phyloP scores from a whole-genome alignment of 75 land plant genomes.

The Picea sitchensis region DNA sequence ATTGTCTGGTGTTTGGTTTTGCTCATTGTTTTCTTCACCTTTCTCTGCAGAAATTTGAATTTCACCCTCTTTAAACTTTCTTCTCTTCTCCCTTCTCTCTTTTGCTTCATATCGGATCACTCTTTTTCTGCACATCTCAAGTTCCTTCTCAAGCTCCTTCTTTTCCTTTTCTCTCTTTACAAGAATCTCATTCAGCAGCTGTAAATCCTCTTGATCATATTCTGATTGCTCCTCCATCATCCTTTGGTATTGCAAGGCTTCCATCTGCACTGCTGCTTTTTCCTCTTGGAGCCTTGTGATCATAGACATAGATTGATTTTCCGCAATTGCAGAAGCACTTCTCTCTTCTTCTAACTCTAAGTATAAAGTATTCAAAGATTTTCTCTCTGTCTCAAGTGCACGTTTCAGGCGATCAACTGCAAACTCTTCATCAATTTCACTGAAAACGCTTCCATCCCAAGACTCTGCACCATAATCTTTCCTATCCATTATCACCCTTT shows the following conservation, averaged over 20 bases:
- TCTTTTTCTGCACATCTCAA: conserved; percentile 49
- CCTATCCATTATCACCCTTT: conserved; percentile 31
- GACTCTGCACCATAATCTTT: conserved; percentile 45
- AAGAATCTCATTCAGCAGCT: conserved; percentile 72
- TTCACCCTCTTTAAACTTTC: conserved; percentile 8
- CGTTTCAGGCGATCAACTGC: conserved; percentile 44
- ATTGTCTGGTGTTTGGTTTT: conserved; percentile 13
- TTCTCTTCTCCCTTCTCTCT: conserved; percentile 33
- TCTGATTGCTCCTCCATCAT: conserved; percentile 86
- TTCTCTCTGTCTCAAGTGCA: conserved; percentile 40
- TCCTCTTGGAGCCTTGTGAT: conserved; percentile 79
- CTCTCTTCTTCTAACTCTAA: conserved; percentile 75
- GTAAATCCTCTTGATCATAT: conserved; percentile 79
- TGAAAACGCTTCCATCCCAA: conserved; percentile 52
- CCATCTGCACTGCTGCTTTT: conserved; percentile 88
- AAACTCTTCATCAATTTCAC: conserved; percentile 39
- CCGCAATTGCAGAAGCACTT: conserved; percentile 69
- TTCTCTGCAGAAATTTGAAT: background rate
- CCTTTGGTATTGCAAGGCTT: conserved; percentile 75
- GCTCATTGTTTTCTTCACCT: background rate
- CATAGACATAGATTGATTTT: conserved; percentile 85
- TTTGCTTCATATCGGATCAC: conserved; percentile 42
- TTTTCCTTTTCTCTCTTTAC: conserved; percentile 73
- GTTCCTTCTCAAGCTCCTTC: conserved; percentile 64
- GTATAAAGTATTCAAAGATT: conserved; percentile 45